Conservation (phyloP, 1,284 basidiomycete genomes). For the Schizopora paradoxa region DNA sequence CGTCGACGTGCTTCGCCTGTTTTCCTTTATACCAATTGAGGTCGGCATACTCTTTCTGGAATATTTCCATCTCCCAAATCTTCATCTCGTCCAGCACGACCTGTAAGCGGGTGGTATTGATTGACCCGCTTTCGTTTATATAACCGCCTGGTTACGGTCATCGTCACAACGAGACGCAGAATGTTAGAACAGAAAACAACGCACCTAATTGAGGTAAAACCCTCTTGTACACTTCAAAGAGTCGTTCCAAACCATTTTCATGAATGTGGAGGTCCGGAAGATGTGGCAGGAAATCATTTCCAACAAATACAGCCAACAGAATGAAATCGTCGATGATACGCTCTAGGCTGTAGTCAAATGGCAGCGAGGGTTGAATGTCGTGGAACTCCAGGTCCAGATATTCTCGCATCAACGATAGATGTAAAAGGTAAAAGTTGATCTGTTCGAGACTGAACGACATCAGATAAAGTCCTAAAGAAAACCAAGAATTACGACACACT, state of each 20-base stretch:
- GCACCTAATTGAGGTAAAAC: constrained; percentile 76
- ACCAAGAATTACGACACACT: constrained; percentile 38
- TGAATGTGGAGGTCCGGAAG: constrained; percentile 97
- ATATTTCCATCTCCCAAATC: constrained; percentile 83
- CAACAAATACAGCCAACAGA: constrained; percentile 92
- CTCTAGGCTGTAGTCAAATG: constrained; percentile 81
- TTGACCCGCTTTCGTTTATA: constrained; percentile 85
- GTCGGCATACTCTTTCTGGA: constrained; percentile 88
- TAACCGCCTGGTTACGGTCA: constrained; percentile 73
- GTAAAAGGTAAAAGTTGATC: constrained; percentile 93
- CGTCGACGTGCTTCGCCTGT: constrained; percentile 66
- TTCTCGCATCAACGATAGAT: constrained; percentile 92
- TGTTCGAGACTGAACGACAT: constrained; percentile 59
- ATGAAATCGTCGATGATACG: constrained; percentile 98
- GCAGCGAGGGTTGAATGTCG: constrained; percentile 52
- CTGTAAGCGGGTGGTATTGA: constrained; percentile 80
- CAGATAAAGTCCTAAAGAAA: constrained; percentile 16
- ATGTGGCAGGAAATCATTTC: constrained; percentile 97
- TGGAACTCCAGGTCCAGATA: constrained; percentile 95
- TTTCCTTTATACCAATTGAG: constrained; percentile 88
- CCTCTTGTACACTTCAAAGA: constrained; percentile 95
- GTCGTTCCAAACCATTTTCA: constrained; percentile 87
- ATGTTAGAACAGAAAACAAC: constrained; percentile 22
- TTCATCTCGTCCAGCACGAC: constrained; percentile 86
- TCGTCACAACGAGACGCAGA: no score